Percentiles rank a stretch among this genome's conserved stretches.
Evolutionary conservation across 106 monocot genomes (phyloP).

Genomic region (Narthecium ossifragum): DNA sequence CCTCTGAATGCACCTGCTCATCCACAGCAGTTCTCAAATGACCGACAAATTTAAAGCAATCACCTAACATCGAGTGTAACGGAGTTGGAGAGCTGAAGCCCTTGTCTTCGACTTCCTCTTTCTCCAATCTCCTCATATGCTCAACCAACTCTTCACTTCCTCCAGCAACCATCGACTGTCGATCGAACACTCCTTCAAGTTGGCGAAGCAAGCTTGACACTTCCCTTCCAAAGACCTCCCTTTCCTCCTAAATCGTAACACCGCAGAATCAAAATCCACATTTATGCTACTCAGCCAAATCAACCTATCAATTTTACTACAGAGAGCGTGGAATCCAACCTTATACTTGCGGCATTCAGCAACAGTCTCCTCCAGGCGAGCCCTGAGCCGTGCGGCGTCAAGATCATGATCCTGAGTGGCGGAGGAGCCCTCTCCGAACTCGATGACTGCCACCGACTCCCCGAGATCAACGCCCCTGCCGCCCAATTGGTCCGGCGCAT

Average conservation of each 20-base stretch:
- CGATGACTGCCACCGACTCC: conserved; percentile 64
- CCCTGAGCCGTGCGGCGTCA: conserved; percentile 21
- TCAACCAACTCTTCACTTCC: conserved; percentile 8
- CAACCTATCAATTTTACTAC: not conserved
- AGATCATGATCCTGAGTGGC: not conserved
- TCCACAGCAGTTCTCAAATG: conserved; percentile 30
- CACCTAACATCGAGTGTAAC: conserved; percentile 55
- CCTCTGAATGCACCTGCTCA: conserved; percentile 31
- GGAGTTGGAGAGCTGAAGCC: conserved; percentile 21
- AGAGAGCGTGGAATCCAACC: conserved; percentile 20
- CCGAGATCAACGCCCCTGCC: conserved; percentile 30
- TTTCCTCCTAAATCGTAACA: conserved; percentile 65
- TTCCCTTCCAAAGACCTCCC: conserved; percentile 62
- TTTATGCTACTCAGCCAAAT: not conserved
- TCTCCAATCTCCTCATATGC: conserved; percentile 6
- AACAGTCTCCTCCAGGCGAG: conserved; percentile 21
- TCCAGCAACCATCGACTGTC: conserved; percentile 2
- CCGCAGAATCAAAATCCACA: too few relatives aligned
- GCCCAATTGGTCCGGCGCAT: conserved; percentile 64
- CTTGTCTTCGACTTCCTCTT: conserved; percentile 14
- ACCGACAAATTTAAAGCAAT: conserved; percentile 51
- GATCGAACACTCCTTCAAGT: conserved; percentile 33
- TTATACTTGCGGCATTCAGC: conserved; percentile 66
- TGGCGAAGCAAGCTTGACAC: conserved; percentile 29
- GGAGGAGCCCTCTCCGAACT: conserved; percentile 48